A percentile compares a stretch with the other conserved stretches of the same genome.
These are phyloP conservation scores for Sporothrix pseudoabietina DNA, from an alignment of 2,329 filamentous ascomycete genomes.

Conservation along the genomic window DNA sequence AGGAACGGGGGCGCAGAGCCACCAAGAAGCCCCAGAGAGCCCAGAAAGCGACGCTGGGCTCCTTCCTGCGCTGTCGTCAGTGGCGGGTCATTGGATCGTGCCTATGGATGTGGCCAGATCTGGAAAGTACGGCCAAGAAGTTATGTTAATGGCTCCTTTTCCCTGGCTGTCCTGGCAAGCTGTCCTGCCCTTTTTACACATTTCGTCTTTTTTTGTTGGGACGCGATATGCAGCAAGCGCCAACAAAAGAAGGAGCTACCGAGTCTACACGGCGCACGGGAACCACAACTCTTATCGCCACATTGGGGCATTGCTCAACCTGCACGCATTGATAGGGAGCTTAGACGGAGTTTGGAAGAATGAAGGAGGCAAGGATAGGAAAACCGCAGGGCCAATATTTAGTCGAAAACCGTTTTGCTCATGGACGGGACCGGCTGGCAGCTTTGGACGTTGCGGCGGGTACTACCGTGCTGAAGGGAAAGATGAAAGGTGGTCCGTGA, in stretches of 20 bases:
- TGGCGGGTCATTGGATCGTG: not conserved
- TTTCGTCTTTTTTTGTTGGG: not conserved
- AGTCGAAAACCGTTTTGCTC: not conserved
- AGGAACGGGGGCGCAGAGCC: not conserved
- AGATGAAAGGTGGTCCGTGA: not conserved
- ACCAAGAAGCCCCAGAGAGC: too few relatives aligned
- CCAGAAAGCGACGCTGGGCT: not conserved
- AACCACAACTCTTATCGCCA: not conserved
- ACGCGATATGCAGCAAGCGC: not conserved
- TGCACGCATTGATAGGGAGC: not conserved
- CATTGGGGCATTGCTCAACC: not conserved
- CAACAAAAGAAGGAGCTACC: not conserved
- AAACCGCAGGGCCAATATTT: not conserved
- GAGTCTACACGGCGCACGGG: not conserved
- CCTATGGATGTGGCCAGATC: not conserved
- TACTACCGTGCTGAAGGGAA: not conserved
- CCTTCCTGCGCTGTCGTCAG: not conserved
- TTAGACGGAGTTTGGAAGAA: not conserved
- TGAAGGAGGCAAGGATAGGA: not conserved
- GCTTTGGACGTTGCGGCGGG: not conserved
- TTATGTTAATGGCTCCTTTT: constrained; percentile 3
- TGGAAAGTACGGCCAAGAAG: constrained; percentile 1
- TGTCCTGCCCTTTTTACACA: not conserved
- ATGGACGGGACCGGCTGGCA: not conserved
- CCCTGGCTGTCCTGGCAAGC: not conserved